phyloP scores from a whole-genome alignment of 2,329 filamentous ascomycete genomes.

The Thielaviopsis musarum region DNA sequence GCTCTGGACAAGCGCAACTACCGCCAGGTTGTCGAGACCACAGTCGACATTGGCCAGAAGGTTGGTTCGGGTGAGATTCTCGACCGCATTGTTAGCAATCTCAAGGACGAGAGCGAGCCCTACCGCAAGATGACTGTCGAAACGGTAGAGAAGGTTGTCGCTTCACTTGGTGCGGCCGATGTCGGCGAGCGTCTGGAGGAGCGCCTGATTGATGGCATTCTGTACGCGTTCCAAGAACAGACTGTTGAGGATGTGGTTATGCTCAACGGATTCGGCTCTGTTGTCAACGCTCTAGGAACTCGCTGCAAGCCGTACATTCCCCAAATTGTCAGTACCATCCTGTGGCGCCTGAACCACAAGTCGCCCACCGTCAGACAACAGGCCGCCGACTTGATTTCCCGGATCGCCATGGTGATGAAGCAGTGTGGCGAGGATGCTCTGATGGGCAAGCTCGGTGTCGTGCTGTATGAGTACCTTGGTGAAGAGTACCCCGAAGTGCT shows the following conservation, averaged over 20 bases:
- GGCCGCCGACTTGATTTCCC: conserved; percentile 87
- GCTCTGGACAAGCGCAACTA: conserved; percentile 96
- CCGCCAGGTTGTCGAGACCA: conserved; percentile 93
- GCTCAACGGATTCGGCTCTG: conserved; percentile 93
- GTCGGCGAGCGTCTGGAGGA: conserved; percentile 88
- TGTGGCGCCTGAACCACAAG: conserved; percentile 96
- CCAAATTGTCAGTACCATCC: conserved; percentile 90
- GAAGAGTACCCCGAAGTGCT: conserved; percentile 98
- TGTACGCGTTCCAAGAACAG: conserved; percentile 95
- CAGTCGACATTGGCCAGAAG: conserved; percentile 91
- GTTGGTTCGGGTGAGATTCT: conserved; percentile 94
- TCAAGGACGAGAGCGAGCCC: conserved; percentile 95
- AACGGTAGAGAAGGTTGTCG: conserved; percentile 91
- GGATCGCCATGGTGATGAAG: conserved; percentile 97
- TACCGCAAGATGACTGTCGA: conserved; percentile 99
- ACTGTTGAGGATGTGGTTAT: conserved; percentile 91
- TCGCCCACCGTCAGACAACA: conserved; percentile 92
- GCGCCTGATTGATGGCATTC: conserved; percentile 81
- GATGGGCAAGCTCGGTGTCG: conserved; percentile 86
- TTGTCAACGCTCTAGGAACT: conserved; percentile 85
- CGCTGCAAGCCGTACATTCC: conserved; percentile 93
- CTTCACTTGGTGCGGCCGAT: conserved; percentile 81
- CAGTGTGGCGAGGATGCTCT: conserved; percentile 92
- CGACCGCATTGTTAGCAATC: conserved; percentile 79
- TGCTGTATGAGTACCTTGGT: conserved; percentile 93